phyloP scores from a whole-genome alignment of 1,284 basidiomycete species.

The Trichosporon sp. region DNA sequence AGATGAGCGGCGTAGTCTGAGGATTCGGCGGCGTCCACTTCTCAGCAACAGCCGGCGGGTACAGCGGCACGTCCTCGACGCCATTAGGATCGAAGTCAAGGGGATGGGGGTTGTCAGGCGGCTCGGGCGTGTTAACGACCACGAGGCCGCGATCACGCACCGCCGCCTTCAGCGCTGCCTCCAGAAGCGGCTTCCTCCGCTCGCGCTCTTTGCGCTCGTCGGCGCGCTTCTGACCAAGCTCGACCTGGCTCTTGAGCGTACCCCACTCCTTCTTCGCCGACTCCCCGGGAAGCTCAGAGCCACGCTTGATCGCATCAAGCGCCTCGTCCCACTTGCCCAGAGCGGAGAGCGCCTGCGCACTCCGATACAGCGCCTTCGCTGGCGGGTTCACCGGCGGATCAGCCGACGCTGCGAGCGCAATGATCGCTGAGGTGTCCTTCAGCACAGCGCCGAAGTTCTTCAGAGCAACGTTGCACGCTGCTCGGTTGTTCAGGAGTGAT shows the following conservation, averaged over 20 bases:
- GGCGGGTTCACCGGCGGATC: constrained; percentile 44
- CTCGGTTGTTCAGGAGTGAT: constrained; percentile 77
- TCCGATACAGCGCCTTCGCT: constrained; percentile 78
- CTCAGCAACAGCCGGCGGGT: constrained; percentile 39
- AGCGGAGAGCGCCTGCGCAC: constrained; percentile 65
- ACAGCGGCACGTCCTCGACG: constrained; percentile 26
- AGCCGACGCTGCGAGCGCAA: constrained; percentile 56
- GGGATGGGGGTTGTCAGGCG: constrained; percentile 56
- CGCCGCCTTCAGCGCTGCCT: constrained; percentile 30
- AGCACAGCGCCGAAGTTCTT: constrained; percentile 83
- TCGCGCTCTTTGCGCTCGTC: constrained; percentile 34
- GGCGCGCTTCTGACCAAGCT: constrained; percentile 23
- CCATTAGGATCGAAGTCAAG: constrained; percentile 51
- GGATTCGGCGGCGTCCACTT: constrained; percentile 54
- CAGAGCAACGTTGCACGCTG: constrained; percentile 84
- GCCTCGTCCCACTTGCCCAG: constrained; percentile 71
- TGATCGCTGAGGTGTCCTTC: constrained; percentile 70
- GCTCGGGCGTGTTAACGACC: constrained; percentile 40
- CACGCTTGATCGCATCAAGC: constrained; percentile 65
- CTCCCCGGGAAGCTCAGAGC: constrained; percentile 23
- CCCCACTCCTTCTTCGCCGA: constrained; percentile 21
- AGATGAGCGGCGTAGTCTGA: constrained; percentile 61
- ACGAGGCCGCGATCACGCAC: constrained; percentile 37
- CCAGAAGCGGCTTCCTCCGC: constrained; percentile 29
- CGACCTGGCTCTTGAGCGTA: constrained; percentile 19